Base-by-base conservation (phyloP, 2,329 filamentous ascomycete species). In the Pseudogymnoascus sp. region DNA sequence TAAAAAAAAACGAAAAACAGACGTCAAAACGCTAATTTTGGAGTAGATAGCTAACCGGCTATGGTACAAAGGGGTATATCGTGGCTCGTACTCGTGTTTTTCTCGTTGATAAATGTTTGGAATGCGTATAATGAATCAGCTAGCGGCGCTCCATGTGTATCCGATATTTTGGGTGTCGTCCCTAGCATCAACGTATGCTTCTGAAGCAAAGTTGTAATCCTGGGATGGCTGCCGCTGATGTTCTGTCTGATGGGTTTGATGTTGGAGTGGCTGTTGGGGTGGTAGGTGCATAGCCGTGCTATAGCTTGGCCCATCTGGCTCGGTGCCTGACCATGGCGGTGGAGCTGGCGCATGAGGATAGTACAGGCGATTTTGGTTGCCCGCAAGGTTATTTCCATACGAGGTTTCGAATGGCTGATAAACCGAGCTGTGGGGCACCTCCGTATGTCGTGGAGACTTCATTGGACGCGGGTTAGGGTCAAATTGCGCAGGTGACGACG, bases 381-480 rank as follows among this genome's bases (percentile, higher is more conserved):
- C 59, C 4, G 36, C 21, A 16, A 60, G 59, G 8, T 60, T 16
- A 11, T 25, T 60, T 60, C 4, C 59, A 40, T 40, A 60, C 21
- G 59, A 42, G 5, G 59, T 21, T 40, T 60, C 59, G 12, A 60
- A 60, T 5, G 36, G 34, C 18, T 40, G 59, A 28, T 60, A 60
- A 2, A 40, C 5, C 18, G 34, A 25, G 34, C 8, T 31, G 5
- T 31, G 36, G 2, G 59, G 2, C 16, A 60, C 21, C 23, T 42
- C 36, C 3, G 36, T 64, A 64, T 73, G 72, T 8, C 72, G 65
- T 37, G 72, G 72, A 5, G 72, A 73, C 59, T 73, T 74, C 12
- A 70, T 40, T 14, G 72, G 72, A 12, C 72, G 65, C 6, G 71
- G 71, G 56, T 74, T 73, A 44, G 63, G 69, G 62, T 73, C 71